phyloP scores from a whole-genome alignment of 345 rosid genomes.

The Eucalyptus pauciflora region DNA sequence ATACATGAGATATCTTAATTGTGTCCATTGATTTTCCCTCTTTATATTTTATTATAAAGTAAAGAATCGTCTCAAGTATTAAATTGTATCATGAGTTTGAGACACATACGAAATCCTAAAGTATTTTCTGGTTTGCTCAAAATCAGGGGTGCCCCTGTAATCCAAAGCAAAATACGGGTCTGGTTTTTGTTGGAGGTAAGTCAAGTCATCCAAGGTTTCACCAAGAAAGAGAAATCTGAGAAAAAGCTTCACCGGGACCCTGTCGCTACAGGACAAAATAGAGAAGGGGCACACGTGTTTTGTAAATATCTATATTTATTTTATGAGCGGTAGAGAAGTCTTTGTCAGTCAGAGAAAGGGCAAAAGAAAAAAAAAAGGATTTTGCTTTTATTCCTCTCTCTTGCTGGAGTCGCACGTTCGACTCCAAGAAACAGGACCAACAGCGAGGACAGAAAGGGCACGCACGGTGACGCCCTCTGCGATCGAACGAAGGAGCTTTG shows the following conservation, averaged over 20 bases:
- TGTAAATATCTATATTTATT: too few relatives aligned
- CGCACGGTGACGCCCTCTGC: neutral
- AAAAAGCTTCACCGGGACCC: neutral
- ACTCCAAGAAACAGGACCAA: too few relatives aligned
- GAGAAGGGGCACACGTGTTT: neutral
- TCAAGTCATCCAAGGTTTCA: neutral
- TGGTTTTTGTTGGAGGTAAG: neutral
- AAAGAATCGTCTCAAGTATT: too few relatives aligned
- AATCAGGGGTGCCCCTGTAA: neutral
- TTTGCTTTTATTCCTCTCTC: neutral
- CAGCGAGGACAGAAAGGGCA: neutral
- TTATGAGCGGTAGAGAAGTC: neutral
- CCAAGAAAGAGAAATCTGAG: neutral
- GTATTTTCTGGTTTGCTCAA: neutral
- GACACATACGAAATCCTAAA: neutral
- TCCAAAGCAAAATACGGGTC: neutral
- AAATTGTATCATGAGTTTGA: neutral
- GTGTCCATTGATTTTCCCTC: rapidly evolving
- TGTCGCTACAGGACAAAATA: neutral
- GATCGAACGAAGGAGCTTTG: neutral
- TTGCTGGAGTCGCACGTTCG: neutral
- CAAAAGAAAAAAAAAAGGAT: too few relatives aligned
- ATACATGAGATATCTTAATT: too few relatives aligned
- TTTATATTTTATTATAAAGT: too few relatives aligned
- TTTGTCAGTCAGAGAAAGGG: neutral